phyloP scores from a whole-genome alignment of 139 green algal species.

The Volvox africanus region DNA sequence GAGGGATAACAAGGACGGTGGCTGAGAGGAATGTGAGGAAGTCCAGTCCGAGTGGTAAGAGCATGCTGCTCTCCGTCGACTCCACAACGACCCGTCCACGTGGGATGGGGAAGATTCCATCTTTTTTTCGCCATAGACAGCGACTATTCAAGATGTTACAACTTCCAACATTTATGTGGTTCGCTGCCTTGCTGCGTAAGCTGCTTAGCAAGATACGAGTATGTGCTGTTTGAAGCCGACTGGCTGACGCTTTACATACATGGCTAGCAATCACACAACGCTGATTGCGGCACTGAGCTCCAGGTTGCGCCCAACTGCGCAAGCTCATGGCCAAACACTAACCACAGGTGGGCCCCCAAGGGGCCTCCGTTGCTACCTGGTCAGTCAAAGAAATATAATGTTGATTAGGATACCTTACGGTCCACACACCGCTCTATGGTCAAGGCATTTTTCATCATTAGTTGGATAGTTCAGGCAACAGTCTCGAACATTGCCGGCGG shows the following conservation, averaged over 20 bases:
- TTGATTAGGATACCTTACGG: neutral
- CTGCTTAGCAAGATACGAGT: neutral
- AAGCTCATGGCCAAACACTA: conserved; percentile 15
- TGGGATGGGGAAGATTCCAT: neutral
- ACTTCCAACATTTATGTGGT: neutral
- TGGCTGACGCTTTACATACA: neutral
- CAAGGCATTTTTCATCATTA: conserved; percentile 2
- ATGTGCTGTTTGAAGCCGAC: neutral
- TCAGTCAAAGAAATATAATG: neutral
- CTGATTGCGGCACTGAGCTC: neutral
- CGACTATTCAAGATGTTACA: conserved; percentile 4
- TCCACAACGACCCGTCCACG: conserved; percentile 3
- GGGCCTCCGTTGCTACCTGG: neutral
- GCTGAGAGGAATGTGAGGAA: conserved; percentile 91
- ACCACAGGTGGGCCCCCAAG: neutral
- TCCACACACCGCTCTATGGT: neutral
- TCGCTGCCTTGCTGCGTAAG: neutral
- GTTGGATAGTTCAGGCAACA: neutral
- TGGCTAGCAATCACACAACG: neutral
- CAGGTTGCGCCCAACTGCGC: neutral
- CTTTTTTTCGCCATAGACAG: neutral
- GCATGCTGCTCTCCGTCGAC: conserved; percentile 27
- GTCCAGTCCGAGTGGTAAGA: conserved; percentile 64
- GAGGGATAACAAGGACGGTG: conserved; percentile 92
- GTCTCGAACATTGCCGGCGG: no score